Evolutionary conservation across 768 basidiomycete genomes (phyloP).

Genomic region (Tremella mesenterica): DNA sequence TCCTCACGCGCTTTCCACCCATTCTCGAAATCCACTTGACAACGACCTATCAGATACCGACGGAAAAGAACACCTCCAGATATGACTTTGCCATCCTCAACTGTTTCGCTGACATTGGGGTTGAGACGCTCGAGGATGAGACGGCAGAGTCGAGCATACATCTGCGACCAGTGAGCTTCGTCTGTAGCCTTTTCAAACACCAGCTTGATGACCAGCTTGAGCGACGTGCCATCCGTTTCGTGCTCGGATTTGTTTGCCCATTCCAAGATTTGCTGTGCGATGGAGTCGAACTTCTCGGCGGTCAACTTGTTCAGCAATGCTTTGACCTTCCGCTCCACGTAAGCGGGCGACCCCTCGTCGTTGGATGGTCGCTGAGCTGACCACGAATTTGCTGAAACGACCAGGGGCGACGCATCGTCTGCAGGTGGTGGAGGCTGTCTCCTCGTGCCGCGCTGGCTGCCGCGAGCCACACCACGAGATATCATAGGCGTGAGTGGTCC

Average conservation of each 20-base stretch:
- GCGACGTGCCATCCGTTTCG: constrained; percentile 85
- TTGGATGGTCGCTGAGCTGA: constrained; percentile 46
- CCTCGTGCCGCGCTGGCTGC: constrained; percentile 78
- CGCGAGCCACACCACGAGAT: constrained; percentile 53
- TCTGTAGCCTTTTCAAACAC: constrained; percentile 97
- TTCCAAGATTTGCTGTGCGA: constrained; percentile 84
- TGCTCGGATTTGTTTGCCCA: constrained; percentile 92
- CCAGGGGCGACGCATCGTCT: constrained; percentile 63
- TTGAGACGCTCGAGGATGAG: constrained; percentile 94
- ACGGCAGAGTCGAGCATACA: constrained; percentile 91
- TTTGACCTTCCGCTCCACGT: constrained; percentile 90
- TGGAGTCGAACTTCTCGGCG: constrained; percentile 91
- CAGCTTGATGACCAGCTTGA: constrained; percentile 90
- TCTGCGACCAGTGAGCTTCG: constrained; percentile 89
- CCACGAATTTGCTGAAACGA: constrained; percentile 77
- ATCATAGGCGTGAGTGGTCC: constrained; percentile 3
- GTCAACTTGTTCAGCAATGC: constrained; percentile 87
- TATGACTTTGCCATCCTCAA: constrained; percentile 83
- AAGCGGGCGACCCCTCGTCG: constrained; percentile 65
- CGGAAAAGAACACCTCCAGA: constrained; percentile 90
- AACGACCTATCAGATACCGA: constrained; percentile 90
- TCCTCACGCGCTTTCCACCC: constrained; percentile 87
- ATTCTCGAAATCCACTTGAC: constrained; percentile 95
- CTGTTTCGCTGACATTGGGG: constrained; percentile 76
- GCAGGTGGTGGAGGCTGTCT: constrained; percentile 51